These are phyloP conservation scores for Mucor saturninus DNA, from an alignment of 371 early-diverging fungal species.

Conservation along the genomic window DNA sequence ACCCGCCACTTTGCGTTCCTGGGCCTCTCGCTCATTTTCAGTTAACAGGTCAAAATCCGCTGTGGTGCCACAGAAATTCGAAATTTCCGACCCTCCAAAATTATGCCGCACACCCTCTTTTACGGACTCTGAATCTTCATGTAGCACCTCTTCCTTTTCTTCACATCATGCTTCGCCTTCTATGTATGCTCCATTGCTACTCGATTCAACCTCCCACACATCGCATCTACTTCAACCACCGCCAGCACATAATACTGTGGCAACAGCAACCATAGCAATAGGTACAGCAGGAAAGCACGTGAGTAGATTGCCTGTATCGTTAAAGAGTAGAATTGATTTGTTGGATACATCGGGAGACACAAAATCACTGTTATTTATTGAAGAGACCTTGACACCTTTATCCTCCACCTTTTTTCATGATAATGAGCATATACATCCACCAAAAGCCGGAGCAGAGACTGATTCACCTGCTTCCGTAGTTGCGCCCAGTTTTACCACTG, in stretches of 20 bases:
- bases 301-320: slow-evolving; percentile 9
- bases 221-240: too few relatives aligned
- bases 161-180: background rate
- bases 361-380: slow-evolving; percentile 10
- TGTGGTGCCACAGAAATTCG: slow-evolving; percentile 1
- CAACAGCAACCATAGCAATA: background rate
- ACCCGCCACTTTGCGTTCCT: slow-evolving; percentile 10
- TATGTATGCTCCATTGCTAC: background rate
- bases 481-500: background rate
- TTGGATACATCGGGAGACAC: slow-evolving; percentile 10
- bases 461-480: background rate
- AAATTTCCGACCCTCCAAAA: slow-evolving; percentile 11
- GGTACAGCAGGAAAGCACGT: background rate
- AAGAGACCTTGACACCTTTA: slow-evolving; percentile 8
- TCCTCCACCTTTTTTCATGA: slow-evolving; percentile 8
- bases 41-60: slow-evolving; percentile 5
- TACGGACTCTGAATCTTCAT: slow-evolving; percentile 4
- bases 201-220: background rate
- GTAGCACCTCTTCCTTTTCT: slow-evolving; percentile 2
- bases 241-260: too few relatives aligned
- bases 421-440: background rate
- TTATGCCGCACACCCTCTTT: background rate
- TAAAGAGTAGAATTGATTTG: slow-evolving; percentile 15
- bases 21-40: slow-evolving; percentile 23
- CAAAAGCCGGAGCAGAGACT: background rate